Conservation (phyloP, 768 basidiomycete genomes). For the Lentinula raphanica region DNA sequence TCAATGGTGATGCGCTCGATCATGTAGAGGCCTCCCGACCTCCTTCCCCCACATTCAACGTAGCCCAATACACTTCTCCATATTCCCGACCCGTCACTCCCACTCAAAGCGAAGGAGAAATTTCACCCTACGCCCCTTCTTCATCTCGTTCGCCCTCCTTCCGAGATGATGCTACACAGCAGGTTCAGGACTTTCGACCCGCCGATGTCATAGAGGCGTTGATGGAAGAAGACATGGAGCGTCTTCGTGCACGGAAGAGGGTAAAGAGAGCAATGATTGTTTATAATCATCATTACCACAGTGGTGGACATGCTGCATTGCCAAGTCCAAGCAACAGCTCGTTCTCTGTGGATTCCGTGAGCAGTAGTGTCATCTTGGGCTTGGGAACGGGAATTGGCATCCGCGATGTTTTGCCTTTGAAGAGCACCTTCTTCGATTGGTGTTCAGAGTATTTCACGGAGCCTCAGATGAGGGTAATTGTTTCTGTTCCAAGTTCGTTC, state of each 20-base stretch:
- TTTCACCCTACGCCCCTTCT: constrained; percentile 9
- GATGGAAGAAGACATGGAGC: constrained; percentile 93
- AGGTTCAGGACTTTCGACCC: constrained; percentile 54
- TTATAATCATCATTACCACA: constrained; percentile 23
- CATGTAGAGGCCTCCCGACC: constrained; percentile 51
- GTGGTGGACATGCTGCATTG: constrained; percentile 32
- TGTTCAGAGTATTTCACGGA: constrained; percentile 96
- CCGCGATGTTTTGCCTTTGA: constrained; percentile 81
- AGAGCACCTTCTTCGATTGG: constrained; percentile 93
- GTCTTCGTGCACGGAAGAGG: constrained; percentile 66
- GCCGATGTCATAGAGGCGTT: constrained; percentile 83
- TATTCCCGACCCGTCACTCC: constrained; percentile 57
- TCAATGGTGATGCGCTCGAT: constrained; percentile 20
- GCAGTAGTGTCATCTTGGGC: constrained; percentile 65
- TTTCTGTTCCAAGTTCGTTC: not conserved
- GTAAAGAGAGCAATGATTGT: constrained; percentile 27
- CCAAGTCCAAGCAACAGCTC: constrained; percentile 73
- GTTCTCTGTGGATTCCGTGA: constrained; percentile 66
- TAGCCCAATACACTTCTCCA: constrained; percentile 73
- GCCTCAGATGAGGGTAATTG: constrained; percentile 90
- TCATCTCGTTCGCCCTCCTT: constrained; percentile 16
- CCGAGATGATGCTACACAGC: constrained; percentile 22
- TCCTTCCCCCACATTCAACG: constrained; percentile 74
- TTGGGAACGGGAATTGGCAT: constrained; percentile 78
- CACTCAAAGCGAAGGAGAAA: constrained; percentile 10